phyloP scores from a whole-genome alignment of 2,329 filamentous ascomycete genomes.

The Zasmidium citrigriseum region DNA sequence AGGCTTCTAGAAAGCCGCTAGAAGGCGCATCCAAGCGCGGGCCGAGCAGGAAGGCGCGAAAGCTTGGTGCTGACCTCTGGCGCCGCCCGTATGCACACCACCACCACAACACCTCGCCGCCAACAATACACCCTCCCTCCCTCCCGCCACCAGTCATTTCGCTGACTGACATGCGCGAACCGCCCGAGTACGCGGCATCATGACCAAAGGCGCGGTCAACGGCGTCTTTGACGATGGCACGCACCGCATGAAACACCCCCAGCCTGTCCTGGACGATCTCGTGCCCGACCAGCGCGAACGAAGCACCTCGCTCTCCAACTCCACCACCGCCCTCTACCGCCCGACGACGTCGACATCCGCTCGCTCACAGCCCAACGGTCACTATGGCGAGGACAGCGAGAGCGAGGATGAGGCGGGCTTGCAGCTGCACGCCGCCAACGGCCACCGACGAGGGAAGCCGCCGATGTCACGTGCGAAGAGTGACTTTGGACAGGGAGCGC shows the following conservation, averaged over 20 bases:
- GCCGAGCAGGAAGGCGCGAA: background rate
- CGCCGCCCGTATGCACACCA: background rate
- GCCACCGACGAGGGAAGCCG: conserved; percentile 13
- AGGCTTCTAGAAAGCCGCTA: background rate
- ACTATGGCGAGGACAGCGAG: conserved; percentile 34
- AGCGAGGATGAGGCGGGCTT: conserved; percentile 33
- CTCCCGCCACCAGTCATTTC: background rate
- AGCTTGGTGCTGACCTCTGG: background rate
- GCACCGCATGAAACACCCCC: conserved; percentile 29
- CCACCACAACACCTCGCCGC: background rate
- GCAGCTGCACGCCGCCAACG: conserved; percentile 55
- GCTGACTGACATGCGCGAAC: conserved; percentile 8
- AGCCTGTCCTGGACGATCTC: conserved; percentile 23
- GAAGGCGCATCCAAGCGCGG: background rate
- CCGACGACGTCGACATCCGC: conserved; percentile 16
- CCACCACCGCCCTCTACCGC: conserved; percentile 13
- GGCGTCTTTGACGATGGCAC: conserved; percentile 23
- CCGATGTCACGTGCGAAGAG: conserved; percentile 22
- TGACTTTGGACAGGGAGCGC: conserved; percentile 14
- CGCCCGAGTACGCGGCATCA: conserved; percentile 11
- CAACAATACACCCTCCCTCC: background rate
- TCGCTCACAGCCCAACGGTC: conserved; percentile 19
- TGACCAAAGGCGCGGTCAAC: conserved; percentile 26
- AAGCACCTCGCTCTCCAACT: conserved; percentile 13
- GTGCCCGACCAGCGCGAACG: conserved; percentile 17